Evolutionary conservation across 495 filamentous ascomycete species (phyloP), one percentile per base, ranked within the genome.

Genomic region (Talaromyces borbonicus): DNA sequence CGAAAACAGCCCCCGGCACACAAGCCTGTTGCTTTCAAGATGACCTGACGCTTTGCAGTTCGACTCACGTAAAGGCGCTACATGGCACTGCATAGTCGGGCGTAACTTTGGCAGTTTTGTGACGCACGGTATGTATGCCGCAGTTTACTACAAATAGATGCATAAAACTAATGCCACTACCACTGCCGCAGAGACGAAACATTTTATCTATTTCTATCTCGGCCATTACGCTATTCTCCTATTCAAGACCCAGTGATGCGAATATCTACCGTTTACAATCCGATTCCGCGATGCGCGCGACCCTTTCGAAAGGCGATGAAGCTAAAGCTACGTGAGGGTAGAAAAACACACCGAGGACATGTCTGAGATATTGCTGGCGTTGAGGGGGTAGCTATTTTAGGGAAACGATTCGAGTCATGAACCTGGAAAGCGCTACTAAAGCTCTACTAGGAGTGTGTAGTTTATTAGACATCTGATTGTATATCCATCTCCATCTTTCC

Each of bases 161-260:
- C n/a, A n/a, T n/a, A n/a, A n/a, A n/a, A n/a, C n/a, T n/a, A n/a
- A n/a, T n/a, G n/a, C n/a, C n/a, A n/a, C n/a, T n/a, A n/a, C n/a
- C n/a, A n/a, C n/a, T n/a, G n/a, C n/a, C 20, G 3, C 69, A 96
- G 90, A 99, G 63, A 96, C 92, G 31, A 95, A 95, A 68, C 92
- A 99, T 67, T 99, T 99, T 72, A 96, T 97, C 61, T 99, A 99
- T 73, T 99, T 99, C 76, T 97, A 97, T 69, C 85, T 97, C 49
- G 92, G 92, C 39, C 92, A 96, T 74, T 95, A 87, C 63, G 92
- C 92, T 15, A 96, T 99, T 57, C 81, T 99, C 33, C 81, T 99
- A 45, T 99, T 97, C 79, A 99, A 99, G 79, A 99, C 92, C 19
- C 90, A 96, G 74, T 96, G 78, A 69, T 44, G n/a, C n/a, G n/a